Evolutionary conservation across 768 basidiomycete species (phyloP), one percentile per base, ranked within the genome.

Genomic region (Pulveroboletus frians): DNA sequence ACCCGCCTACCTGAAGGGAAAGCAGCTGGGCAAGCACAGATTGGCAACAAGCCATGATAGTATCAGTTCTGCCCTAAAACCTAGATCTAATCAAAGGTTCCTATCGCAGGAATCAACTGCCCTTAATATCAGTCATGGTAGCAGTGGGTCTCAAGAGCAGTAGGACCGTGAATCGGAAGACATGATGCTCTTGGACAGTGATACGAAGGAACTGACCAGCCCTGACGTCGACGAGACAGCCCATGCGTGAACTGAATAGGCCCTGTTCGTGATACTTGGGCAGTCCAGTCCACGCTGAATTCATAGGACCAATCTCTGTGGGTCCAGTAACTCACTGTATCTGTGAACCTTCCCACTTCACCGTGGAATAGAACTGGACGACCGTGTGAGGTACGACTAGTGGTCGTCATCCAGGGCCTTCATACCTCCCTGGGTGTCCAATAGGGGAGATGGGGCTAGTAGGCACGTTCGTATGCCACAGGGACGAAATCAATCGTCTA

Each of bases 1-100:
- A 46, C 36, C 43, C 9, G 4, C 50, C 50, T 35, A 26, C 43
- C 2, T 11, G 30, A 17, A 36, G 44, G 45, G 53, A 46, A 52
- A 46, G 23, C 35, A 39, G 29, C 17, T 43, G 35, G 15, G 27
- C 23, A 37, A 31, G 35, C 29, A 18, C 43, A 26, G 10, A 23
- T 40, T 17, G 23, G 14, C 21, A 38, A 43, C 43, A 39, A 36
- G 37, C 34, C 38, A 20, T 17, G 18, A 46, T 42, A 26, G 39
- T 46, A 39, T 23, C 51, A 35, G 38, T 15, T 26, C 29, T 40
- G 40, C 48, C 47, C 50, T 60, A 47, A 48, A 59, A 51, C 18
- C 49, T 43, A 14, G 45, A 56, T 50, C 47, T 11, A 23, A 43
- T 50, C 32, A 21, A 29, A 40, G 27, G n/a, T 35, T 43, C 49